These are phyloP conservation scores for Cladosporium sp. DNA, from an alignment of 2,329 filamentous ascomycete species.

Conservation along the genomic window DNA sequence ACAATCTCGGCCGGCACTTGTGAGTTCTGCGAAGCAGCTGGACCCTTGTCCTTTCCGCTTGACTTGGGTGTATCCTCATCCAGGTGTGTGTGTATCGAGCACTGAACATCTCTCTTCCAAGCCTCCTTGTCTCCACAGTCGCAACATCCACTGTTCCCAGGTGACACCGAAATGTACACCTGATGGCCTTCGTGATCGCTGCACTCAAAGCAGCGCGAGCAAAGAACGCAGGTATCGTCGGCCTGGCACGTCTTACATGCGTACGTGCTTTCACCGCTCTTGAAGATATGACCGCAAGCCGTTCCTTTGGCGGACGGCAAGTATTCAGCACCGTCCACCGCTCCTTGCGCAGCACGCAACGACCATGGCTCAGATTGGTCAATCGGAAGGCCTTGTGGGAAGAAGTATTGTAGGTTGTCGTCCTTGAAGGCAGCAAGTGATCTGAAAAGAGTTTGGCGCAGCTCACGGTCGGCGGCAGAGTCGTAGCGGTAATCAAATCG, in stretches of 20 bases:
- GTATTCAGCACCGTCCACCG: slow-evolving; percentile 92
- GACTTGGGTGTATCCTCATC: slow-evolving; percentile 34
- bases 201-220: slow-evolving; percentile 89
- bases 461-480: slow-evolving; percentile 66
- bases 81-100: slow-evolving; percentile 78
- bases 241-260: slow-evolving; percentile 90
- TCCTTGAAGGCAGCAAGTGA: slow-evolving; percentile 75
- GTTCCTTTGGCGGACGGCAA: slow-evolving; percentile 88
- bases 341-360: slow-evolving; percentile 83
- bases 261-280: slow-evolving; percentile 89
- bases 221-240: slow-evolving; percentile 94
- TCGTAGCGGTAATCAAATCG: slow-evolving; percentile 75
- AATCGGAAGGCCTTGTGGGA: slow-evolving; percentile 64
- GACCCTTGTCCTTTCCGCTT: slow-evolving; percentile 57
- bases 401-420: slow-evolving; percentile 76
- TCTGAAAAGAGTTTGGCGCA: slow-evolving; percentile 80
- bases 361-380: slow-evolving; percentile 57
- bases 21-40: slow-evolving; percentile 1
- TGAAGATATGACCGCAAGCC: slow-evolving; percentile 96
- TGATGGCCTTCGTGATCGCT: slow-evolving; percentile 94
- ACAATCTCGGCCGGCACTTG: slow-evolving; percentile 72
- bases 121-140: slow-evolving; percentile 96
- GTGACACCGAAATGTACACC: slow-evolving; percentile 83
- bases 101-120: slow-evolving; percentile 84
- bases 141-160: slow-evolving; percentile 92